A percentile compares a stretch with the other conserved stretches of the same genome.
Conservation (phyloP, 225 moss, liverwort and hornwort genomes). For the Ulota crispa region DNA sequence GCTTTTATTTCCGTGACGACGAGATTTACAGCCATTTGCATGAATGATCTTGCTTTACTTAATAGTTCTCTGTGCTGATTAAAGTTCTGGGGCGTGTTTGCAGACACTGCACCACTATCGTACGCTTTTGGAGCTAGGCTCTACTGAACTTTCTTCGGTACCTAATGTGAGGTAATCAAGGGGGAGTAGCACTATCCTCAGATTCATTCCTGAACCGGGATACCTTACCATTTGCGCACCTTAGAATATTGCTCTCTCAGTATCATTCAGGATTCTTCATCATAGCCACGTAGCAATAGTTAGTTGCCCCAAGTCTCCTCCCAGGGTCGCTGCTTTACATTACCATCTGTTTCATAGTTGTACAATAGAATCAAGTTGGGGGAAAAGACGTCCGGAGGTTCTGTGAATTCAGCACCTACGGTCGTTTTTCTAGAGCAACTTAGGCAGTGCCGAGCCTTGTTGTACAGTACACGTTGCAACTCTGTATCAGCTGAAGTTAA, state of each 20-base stretch:
- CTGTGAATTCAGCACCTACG: neutral
- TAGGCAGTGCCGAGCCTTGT: neutral
- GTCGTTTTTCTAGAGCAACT: neutral
- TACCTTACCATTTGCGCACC: neutral
- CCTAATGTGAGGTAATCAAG: neutral
- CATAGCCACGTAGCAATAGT: neutral
- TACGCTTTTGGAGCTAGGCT: constrained; percentile 31
- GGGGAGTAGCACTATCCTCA: neutral
- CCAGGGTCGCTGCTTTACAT: neutral
- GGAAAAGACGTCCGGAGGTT: neutral
- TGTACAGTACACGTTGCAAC: neutral
- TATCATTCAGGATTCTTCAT: neutral
- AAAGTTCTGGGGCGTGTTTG: constrained; percentile 15
- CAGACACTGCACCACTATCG: constrained; percentile 52
- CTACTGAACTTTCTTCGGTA: constrained; percentile 31
- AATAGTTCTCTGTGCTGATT: constrained; percentile 18
- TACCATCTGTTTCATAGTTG: neutral
- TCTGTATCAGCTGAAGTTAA: neutral
- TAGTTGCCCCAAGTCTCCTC: neutral
- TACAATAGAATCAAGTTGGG: neutral
- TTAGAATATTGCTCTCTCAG: neutral
- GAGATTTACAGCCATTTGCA: neutral
- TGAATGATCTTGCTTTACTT: constrained; percentile 5
- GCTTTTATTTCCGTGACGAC: neutral
- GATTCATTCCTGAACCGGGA: neutral